These are phyloP conservation scores for Aspergillus conjunctus DNA, from an alignment of 495 filamentous ascomycete species.

Conservation along the genomic window DNA sequence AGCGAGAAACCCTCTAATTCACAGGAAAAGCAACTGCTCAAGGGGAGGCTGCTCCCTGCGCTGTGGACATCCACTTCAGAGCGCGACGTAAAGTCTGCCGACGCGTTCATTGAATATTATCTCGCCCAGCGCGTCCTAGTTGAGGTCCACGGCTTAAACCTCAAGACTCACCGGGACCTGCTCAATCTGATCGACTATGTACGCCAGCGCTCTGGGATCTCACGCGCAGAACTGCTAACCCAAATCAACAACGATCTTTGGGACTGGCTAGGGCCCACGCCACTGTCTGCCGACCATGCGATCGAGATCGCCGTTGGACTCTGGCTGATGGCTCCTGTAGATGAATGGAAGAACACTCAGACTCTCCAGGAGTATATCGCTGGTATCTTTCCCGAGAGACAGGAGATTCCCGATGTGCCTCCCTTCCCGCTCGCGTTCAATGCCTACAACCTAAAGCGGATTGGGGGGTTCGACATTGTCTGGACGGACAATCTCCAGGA, in stretches of 20 bases:
- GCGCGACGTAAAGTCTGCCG: neutral
- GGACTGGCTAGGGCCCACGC: neutral
- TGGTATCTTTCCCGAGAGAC: neutral
- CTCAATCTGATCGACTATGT: constrained; percentile 12
- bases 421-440: constrained; percentile 18
- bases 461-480: constrained; percentile 22
- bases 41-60: constrained; percentile 4
- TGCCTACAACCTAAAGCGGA: constrained; percentile 10
- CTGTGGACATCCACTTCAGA: constrained; percentile 9
- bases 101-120: constrained; percentile 17
- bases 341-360: constrained; percentile 12
- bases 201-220: constrained; percentile 3
- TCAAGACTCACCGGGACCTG: constrained; percentile 14
- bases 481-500: constrained; percentile 19
- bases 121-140: constrained; percentile 8
- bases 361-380: constrained; percentile 18
- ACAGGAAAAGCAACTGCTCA: neutral
- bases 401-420: constrained; percentile 3
- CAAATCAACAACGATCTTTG: constrained; percentile 1
- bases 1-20: neutral
- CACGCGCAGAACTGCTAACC: constrained; percentile 6
- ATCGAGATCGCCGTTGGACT: constrained; percentile 8
- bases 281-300: constrained; percentile 4
- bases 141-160: constrained; percentile 6
- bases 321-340: constrained; percentile 13